Evolutionary conservation across 176 grass and related monocot genomes (phyloP), one percentile per base, ranked within the genome.

Genomic region (Avena atlantica): DNA sequence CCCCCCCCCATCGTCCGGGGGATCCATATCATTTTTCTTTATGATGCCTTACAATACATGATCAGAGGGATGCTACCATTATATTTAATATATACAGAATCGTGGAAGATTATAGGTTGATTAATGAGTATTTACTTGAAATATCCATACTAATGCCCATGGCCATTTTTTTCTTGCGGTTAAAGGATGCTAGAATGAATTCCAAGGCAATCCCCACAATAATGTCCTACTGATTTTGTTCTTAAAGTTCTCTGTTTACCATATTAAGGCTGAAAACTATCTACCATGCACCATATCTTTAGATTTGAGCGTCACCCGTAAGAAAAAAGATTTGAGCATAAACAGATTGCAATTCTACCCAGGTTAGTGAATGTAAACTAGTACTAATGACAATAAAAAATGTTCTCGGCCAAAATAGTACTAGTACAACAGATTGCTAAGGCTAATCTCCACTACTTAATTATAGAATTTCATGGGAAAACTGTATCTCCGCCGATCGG

Each of bases 141-240:
- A 69, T 67, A 80, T 9, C 92, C 68, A 76, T 79, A 15, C 40
- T 21, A 4, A 49, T 63, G 37, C 9, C 12, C 1, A 84, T 12
- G 9, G 84, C 83, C 21, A 81, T 81, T 21, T 84, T 88, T 47
- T 79, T 87, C 64, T 86, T 95, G 68, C 71, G 86, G 83, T 77
- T 74, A 14, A 53, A 83, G 47, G 79, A 59, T 68, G 86, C 74
- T 42, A 86, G 80, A 51, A 59, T 95, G 19, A 94, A 79, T 52
- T 78, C 61, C 75, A 81, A 42, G 7, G 81, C 86, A 85, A 90
- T 90, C 58, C 52, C 8, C 23, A 29, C 5, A 25, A n/a, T 20
- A 82, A 9, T 82, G 62, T 40, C 4, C 11, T 12, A 8, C 20
- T 31, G 4, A 31, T 76, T 69, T 55, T 1, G 23, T 44, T 52